Evolutionary conservation across 768 basidiomycete species (phyloP).

Genomic region (Boletus vinaceobasis): DNA sequence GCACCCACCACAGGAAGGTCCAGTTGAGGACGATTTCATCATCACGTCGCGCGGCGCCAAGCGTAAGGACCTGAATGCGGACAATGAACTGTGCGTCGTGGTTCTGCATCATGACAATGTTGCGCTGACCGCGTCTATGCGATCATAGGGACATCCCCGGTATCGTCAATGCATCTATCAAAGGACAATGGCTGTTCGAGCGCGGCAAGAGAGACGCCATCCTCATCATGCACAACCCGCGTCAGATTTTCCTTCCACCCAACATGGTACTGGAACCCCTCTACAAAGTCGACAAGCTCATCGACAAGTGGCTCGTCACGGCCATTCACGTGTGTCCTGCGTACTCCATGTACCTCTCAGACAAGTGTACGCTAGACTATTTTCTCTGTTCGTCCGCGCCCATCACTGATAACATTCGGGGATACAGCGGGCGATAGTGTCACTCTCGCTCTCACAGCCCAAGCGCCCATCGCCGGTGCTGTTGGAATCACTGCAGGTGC

Average conservation of each 20-base stretch:
- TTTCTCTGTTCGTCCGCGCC: background rate
- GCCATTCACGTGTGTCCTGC: slow-evolving; percentile 29
- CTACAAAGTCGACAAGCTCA: slow-evolving; percentile 23
- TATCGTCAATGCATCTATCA: slow-evolving; percentile 26
- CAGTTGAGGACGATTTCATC: slow-evolving; percentile 22
- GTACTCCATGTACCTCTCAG: slow-evolving; percentile 32
- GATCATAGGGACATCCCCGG: slow-evolving; percentile 11
- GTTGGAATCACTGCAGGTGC: background rate
- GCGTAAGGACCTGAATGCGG: slow-evolving; percentile 2
- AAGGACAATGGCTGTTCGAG: slow-evolving; percentile 32
- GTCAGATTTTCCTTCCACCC: slow-evolving; percentile 14
- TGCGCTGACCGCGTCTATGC: background rate
- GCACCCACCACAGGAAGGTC: slow-evolving; percentile 13
- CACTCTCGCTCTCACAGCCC: slow-evolving; percentile 20
- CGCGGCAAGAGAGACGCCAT: slow-evolving; percentile 28
- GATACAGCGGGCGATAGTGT: slow-evolving; percentile 20
- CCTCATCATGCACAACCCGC: slow-evolving; percentile 32
- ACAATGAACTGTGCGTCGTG: slow-evolving; percentile 16
- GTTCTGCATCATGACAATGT: background rate
- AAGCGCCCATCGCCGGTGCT: background rate
- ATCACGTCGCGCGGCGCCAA: slow-evolving; percentile 21
- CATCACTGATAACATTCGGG: background rate
- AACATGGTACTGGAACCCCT: slow-evolving; percentile 25
- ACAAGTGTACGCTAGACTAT: slow-evolving; percentile 13
- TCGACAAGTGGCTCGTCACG: slow-evolving; percentile 30